These are phyloP conservation scores for Scenedesmus sp. DNA, from an alignment of 163 green algal genomes.

Conservation along the genomic window DNA sequence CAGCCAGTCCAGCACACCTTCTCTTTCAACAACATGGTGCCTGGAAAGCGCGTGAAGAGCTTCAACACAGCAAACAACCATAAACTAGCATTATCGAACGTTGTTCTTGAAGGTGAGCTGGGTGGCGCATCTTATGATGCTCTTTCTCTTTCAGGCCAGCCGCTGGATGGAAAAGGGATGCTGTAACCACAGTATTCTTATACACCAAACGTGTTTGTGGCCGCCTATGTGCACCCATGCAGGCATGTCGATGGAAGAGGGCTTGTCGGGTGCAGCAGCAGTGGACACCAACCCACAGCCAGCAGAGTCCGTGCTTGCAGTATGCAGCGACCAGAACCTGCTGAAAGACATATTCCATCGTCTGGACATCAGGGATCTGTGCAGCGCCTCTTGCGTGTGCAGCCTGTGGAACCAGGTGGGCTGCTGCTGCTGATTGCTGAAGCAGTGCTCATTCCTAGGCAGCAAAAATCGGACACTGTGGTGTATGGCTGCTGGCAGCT, in stretches of 20 bases:
- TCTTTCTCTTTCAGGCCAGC: neutral
- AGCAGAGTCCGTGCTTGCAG: neutral
- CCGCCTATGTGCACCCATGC: neutral
- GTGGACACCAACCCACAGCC: neutral
- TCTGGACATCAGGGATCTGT: slow-evolving; percentile 31
- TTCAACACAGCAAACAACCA: neutral
- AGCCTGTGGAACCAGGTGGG: slow-evolving; percentile 33
- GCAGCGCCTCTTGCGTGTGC: slow-evolving; percentile 18
- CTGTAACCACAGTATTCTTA: neutral
- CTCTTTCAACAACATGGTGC: neutral
- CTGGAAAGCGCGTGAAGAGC: neutral
- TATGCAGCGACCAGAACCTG: slow-evolving; percentile 30
- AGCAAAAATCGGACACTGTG: too few species aligned
- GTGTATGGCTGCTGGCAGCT: too few species aligned
- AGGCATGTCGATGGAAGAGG: neutral
- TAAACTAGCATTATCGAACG: neutral
- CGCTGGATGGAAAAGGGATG: neutral
- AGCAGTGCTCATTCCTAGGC: too few species aligned
- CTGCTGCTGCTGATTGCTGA: neutral
- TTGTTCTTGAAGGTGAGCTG: neutral
- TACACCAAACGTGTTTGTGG: neutral
- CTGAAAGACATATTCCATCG: slow-evolving; percentile 35
- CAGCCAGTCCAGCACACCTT: neutral
- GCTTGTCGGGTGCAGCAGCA: neutral
- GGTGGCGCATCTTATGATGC: neutral